Percentiles rank a stretch among this genome's conserved stretches.
phyloP scores from a whole-genome alignment of 768 basidiomycete species.

The Tephrocybe sp. region DNA sequence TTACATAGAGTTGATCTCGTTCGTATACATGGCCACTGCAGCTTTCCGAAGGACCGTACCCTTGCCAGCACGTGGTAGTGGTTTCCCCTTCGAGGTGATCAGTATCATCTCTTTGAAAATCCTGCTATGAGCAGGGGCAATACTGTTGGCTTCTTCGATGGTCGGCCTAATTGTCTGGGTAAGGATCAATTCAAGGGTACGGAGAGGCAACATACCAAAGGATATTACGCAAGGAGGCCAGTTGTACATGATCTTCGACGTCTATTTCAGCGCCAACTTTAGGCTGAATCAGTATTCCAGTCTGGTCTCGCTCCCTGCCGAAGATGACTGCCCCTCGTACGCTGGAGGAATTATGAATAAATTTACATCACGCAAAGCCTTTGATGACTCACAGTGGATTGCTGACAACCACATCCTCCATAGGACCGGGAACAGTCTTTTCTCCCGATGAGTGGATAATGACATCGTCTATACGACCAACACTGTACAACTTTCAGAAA shows the following conservation, averaged over 20 bases:
- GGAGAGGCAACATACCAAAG: conserved; percentile 23
- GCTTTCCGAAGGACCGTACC: conserved; percentile 5
- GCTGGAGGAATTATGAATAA: background rate
- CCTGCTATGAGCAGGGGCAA: conserved; percentile 30
- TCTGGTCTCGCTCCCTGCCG: conserved; percentile 29
- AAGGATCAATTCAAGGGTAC: background rate
- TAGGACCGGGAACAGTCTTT: conserved; percentile 6
- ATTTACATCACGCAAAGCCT: background rate
- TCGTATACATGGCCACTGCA: background rate
- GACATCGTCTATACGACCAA: conserved; percentile 8
- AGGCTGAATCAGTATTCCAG: conserved; percentile 33
- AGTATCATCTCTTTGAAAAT: conserved; percentile 44
- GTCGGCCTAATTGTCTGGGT: conserved; percentile 17
- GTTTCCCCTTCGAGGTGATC: conserved; percentile 22
- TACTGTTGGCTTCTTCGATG: conserved; percentile 32
- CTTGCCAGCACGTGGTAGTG: conserved; percentile 7
- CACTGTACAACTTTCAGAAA: background rate
- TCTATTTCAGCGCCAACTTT: conserved; percentile 18
- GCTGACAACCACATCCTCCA: conserved; percentile 1
- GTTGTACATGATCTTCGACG: conserved; percentile 25
- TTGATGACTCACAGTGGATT: background rate
- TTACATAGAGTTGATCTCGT: conserved; percentile 6
- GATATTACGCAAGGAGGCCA: conserved; percentile 28
- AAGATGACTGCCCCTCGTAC: conserved; percentile 31
- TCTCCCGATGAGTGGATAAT: conserved; percentile 10